These are phyloP conservation scores for Pholiota adiposa DNA, from an alignment of 1,284 basidiomycete species.

Conservation along the genomic window DNA sequence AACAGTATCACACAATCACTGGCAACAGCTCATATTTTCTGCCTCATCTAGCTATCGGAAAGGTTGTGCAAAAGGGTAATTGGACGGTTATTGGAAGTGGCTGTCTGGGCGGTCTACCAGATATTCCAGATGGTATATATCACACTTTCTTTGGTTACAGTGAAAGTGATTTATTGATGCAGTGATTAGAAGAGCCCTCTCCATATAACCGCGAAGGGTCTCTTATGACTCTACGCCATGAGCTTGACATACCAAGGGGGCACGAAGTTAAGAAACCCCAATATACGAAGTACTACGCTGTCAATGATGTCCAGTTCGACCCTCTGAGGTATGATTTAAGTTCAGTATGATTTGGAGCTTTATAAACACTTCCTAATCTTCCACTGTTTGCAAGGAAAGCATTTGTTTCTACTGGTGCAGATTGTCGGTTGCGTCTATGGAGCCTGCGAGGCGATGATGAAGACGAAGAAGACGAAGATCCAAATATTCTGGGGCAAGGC, in stretches of 20 bases:
- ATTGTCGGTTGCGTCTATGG: slow-evolving; percentile 38
- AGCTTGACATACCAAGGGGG: slow-evolving; percentile 24
- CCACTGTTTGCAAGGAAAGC: slow-evolving; percentile 22
- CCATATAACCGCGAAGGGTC: slow-evolving; percentile 45
- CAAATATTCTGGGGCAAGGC: background rate
- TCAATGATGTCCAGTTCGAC: slow-evolving; percentile 45
- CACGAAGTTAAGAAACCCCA: slow-evolving; percentile 22
- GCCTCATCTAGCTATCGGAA: slow-evolving; percentile 41
- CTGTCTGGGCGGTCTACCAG: slow-evolving; percentile 39
- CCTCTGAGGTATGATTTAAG: slow-evolving; percentile 38
- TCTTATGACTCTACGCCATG: slow-evolving; percentile 36
- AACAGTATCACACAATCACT: too few relatives aligned
- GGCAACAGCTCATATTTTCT: background rate
- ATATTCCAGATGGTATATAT: slow-evolving; percentile 29
- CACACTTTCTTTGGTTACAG: background rate
- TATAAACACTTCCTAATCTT: background rate
- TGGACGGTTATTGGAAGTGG: slow-evolving; percentile 40
- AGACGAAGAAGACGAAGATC: slow-evolving; percentile 16
- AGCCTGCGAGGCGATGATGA: slow-evolving; percentile 6
- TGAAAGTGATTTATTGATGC: background rate
- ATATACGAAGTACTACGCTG: slow-evolving; percentile 40
- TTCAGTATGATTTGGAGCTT: background rate
- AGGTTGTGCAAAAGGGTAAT: slow-evolving; percentile 39
- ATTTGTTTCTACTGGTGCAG: slow-evolving; percentile 40
- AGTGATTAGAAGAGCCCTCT: slow-evolving; percentile 29